These are phyloP conservation scores for Leishmania martiniquensis DNA, from an alignment of 208 protist genomes.

Conservation along the genomic window DNA sequence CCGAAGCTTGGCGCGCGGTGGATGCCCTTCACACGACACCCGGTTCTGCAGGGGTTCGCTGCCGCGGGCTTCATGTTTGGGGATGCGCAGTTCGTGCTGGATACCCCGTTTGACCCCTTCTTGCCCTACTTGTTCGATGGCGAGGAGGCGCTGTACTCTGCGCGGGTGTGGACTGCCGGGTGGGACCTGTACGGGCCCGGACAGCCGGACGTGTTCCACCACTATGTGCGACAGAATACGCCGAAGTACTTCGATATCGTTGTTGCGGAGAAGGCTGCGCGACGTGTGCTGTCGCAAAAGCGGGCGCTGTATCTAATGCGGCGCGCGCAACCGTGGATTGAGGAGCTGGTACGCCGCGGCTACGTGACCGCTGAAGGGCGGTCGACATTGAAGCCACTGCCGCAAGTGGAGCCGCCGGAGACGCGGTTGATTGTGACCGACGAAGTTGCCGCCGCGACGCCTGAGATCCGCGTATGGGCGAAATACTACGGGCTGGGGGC, in stretches of 20 bases:
- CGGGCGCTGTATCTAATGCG: conserved; percentile 62
- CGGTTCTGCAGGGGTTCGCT: conserved; percentile 63
- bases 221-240: conserved; percentile 61
- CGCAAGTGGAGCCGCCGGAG: conserved; percentile 33
- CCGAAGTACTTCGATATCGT: conserved; percentile 56
- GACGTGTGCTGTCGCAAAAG: conserved; percentile 23
- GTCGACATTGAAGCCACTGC: conserved; percentile 19
- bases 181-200: conserved; percentile 88
- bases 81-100: conserved; percentile 67
- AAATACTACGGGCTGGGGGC: conserved; percentile 68
- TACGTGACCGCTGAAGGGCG: conserved; percentile 16
- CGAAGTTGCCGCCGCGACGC: conserved; percentile 33
- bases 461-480: conserved; percentile 29
- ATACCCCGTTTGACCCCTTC: conserved; percentile 93
- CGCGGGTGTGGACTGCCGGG: conserved; percentile 86
- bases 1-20: conserved; percentile 68
- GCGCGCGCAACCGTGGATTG: conserved; percentile 48
- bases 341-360: conserved; percentile 31
- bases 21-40: conserved; percentile 25
- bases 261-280: background rate
- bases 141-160: conserved; percentile 90
- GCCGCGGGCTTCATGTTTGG: conserved; percentile 84
- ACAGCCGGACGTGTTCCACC: conserved; percentile 78
- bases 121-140: conserved; percentile 94
- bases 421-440: conserved; percentile 46